Percentiles rank a stretch among this genome's conserved stretches.
Conservation (phyloP, 106 monocot species). For the Hemerocallis citrina region DNA sequence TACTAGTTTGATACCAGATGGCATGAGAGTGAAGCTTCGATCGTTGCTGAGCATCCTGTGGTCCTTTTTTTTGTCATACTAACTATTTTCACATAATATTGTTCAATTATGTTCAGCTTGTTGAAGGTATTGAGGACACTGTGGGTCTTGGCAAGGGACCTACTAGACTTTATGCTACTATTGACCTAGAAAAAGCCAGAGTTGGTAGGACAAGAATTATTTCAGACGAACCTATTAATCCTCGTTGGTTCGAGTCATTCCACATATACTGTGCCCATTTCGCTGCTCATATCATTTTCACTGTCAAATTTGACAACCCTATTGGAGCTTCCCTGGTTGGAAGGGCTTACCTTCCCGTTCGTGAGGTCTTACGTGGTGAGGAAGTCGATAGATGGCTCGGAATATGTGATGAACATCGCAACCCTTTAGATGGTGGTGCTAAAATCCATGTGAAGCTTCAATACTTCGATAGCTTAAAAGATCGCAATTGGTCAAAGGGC, state of each 20-base stretch:
- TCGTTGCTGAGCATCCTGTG: too few relatives aligned
- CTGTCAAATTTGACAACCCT: constrained; percentile 10
- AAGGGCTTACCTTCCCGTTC: constrained; percentile 17
- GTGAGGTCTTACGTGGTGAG: constrained; percentile 10
- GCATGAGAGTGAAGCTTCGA: not conserved
- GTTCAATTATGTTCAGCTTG: constrained; percentile 10
- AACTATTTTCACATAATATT: not conserved
- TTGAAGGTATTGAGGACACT: constrained; percentile 29
- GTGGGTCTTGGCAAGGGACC: constrained; percentile 30
- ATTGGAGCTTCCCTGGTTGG: constrained; percentile 23
- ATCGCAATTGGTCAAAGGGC: constrained; percentile 18
- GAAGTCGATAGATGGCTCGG: constrained; percentile 24
- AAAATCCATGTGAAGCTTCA: constrained; percentile 26
- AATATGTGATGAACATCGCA: constrained; percentile 19
- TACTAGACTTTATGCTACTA: constrained; percentile 31
- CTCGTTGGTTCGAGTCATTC: constrained; percentile 25
- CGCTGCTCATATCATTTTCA: constrained; percentile 21
- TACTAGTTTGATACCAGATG: not conserved
- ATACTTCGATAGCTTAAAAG: constrained; percentile 18
- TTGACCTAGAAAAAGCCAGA: constrained; percentile 51
- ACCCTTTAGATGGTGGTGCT: constrained; percentile 11
- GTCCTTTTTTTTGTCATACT: too few relatives aligned
- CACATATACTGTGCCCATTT: constrained; percentile 25
- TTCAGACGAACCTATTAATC: constrained; percentile 17
- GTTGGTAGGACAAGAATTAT: constrained; percentile 45